These are phyloP conservation scores for Polychaeton citri DNA, from an alignment of 2,329 filamentous ascomycete genomes.

Conservation along the genomic window DNA sequence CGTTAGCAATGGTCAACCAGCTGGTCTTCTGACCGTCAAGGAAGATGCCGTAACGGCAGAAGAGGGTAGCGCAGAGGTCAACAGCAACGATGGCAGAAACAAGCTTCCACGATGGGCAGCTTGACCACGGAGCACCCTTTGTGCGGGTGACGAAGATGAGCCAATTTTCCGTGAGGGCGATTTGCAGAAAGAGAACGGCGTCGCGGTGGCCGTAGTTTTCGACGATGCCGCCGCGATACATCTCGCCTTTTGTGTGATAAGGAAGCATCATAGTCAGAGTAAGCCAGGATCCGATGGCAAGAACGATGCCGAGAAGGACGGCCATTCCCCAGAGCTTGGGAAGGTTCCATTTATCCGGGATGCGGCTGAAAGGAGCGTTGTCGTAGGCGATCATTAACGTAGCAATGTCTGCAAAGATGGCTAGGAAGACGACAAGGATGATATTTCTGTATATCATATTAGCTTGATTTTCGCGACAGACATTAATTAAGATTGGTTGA, in stretches of 20 bases:
- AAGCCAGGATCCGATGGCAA: constrained; percentile 67
- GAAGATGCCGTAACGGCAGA: constrained; percentile 39
- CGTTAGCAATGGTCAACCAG: constrained; percentile 72
- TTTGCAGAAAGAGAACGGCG: constrained; percentile 75
- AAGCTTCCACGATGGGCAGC: constrained; percentile 62
- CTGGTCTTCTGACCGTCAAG: constrained; percentile 40
- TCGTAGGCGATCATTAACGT: constrained; percentile 89
- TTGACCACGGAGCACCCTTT: constrained; percentile 82
- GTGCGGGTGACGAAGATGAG: constrained; percentile 92
- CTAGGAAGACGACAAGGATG: constrained; percentile 81
- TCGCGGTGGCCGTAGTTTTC: constrained; percentile 79
- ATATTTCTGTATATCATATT: constrained; percentile 52
- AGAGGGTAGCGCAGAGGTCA: constrained; percentile 21
- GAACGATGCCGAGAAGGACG: constrained; percentile 64
- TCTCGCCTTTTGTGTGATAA: constrained; percentile 8
- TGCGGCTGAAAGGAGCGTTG: constrained; percentile 75
- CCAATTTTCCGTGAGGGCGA: constrained; percentile 89
- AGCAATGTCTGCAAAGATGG: constrained; percentile 86
- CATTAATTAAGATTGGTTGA: too few relatives aligned
- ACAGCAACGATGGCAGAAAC: constrained; percentile 78
- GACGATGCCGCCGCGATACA: constrained; percentile 64
- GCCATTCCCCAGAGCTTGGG: constrained; percentile 92
- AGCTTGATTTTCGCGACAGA: too few relatives aligned
- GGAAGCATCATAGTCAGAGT: constrained; percentile 65
- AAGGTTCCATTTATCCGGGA: constrained; percentile 87